These are phyloP conservation scores for Fusarium sp. DNA, from an alignment of 2,329 filamentous ascomycete species.

Conservation along the genomic window DNA sequence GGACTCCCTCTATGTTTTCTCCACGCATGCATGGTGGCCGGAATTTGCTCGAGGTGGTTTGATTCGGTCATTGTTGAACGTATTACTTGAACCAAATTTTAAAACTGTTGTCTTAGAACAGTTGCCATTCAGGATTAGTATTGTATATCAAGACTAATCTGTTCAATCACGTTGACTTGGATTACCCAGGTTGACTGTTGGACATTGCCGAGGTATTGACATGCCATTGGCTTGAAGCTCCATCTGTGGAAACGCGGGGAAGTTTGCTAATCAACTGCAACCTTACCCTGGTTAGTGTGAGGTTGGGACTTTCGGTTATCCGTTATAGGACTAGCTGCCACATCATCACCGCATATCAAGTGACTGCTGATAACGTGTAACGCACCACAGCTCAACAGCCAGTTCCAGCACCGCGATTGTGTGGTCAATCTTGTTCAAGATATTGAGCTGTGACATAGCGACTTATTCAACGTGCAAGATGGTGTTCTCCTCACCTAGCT, in stretches of 20 bases:
- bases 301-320: slow-evolving; percentile 11
- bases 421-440: neutral
- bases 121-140: neutral
- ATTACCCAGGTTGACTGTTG: neutral
- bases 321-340: slow-evolving; percentile 3
- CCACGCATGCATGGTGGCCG: slow-evolving; percentile 55
- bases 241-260: neutral
- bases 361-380: neutral
- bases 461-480: neutral
- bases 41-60: neutral
- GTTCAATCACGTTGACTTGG: neutral
- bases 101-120: neutral
- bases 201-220: slow-evolving; percentile 1
- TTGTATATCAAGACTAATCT: neutral
- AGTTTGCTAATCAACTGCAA: neutral
- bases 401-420: neutral
- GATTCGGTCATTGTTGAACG: neutral
- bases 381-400: neutral
- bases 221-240: neutral
- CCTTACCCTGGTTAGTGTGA: neutral
- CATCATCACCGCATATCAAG: neutral
- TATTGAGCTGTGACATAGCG: neutral
- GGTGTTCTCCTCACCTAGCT: slow-evolving; percentile 16
- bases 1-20: slow-evolving; percentile 54
- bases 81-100: neutral